These are phyloP conservation scores for Larix kaempferi DNA, from an alignment of 75 land plant genomes.

Conservation along the genomic window DNA sequence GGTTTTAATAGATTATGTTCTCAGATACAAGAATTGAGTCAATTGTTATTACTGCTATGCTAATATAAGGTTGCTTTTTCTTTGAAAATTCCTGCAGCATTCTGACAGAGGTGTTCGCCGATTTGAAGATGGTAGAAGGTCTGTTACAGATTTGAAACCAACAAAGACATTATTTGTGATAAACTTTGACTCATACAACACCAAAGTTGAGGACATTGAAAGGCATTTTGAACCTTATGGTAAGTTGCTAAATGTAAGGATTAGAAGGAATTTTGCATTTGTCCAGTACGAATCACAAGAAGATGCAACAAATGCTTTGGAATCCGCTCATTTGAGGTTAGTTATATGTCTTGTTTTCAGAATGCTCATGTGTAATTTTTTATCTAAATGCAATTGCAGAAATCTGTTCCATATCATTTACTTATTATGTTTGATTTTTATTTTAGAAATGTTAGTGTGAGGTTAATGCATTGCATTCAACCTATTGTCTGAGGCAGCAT, in stretches of 20 bases:
- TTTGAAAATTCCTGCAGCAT: conserved; percentile 33
- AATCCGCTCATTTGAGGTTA: conserved; percentile 75
- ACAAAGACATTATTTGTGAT: conserved; percentile 95
- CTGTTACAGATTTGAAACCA: conserved; percentile 56
- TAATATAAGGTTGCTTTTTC: not conserved
- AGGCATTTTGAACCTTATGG: conserved; percentile 93
- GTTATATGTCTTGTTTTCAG: not conserved
- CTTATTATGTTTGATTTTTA: no score
- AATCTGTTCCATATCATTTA: no score
- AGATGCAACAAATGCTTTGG: conserved; percentile 86
- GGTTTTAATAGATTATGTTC: not conserved
- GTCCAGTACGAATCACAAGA: conserved; percentile 73
- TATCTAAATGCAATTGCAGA: no score
- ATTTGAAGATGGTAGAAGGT: conserved; percentile 58
- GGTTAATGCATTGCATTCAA: no score
- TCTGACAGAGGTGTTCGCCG: conserved; percentile 68
- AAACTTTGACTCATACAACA: conserved; percentile 81
- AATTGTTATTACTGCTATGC: not conserved
- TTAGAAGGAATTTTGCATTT: conserved; percentile 87
- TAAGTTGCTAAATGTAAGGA: conserved; percentile 75
- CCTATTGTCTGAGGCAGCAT: no score
- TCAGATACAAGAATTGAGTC: not conserved
- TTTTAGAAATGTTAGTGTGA: no score
- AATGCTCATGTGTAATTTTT: not conserved
- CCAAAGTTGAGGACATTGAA: conserved; percentile 74